phyloP scores from a whole-genome alignment of 2,329 filamentous ascomycete genomes.

The Curvularia lunata region DNA sequence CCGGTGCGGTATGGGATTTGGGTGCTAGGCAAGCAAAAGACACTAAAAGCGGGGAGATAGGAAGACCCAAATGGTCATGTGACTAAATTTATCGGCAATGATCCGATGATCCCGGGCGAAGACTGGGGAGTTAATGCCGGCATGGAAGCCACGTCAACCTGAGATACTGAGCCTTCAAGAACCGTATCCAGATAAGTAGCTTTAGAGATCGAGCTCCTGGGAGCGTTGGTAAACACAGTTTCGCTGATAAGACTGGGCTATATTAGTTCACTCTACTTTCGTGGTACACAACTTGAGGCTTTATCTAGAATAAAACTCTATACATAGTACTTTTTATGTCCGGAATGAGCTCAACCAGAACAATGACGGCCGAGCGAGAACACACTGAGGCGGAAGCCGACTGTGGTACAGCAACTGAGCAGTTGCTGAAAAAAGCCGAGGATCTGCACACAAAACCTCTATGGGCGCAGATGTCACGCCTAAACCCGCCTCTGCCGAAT shows the following conservation, averaged over 20 bases:
- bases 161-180: background rate
- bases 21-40: background rate
- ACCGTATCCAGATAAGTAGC: background rate
- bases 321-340: background rate
- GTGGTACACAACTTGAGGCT: background rate
- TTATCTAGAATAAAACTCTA: background rate
- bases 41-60: background rate
- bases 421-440: conserved; percentile 3
- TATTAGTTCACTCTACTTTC: background rate
- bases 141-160: background rate
- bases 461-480: conserved; percentile 57
- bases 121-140: background rate
- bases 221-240: no score
- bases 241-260: background rate
- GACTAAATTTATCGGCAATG: background rate
- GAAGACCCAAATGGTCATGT: background rate
- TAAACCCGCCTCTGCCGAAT: conserved; percentile 57
- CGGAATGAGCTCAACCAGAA: background rate
- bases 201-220: background rate
- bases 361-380: background rate
- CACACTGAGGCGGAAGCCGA: conserved; percentile 25
- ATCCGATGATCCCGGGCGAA: background rate
- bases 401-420: background rate
- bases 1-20: background rate
- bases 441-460: conserved; percentile 43